A percentile compares a stretch with the other conserved stretches of the same genome.
phyloP scores from a whole-genome alignment of 1,284 basidiomycete genomes.

The Laetiporus sulphureus region DNA sequence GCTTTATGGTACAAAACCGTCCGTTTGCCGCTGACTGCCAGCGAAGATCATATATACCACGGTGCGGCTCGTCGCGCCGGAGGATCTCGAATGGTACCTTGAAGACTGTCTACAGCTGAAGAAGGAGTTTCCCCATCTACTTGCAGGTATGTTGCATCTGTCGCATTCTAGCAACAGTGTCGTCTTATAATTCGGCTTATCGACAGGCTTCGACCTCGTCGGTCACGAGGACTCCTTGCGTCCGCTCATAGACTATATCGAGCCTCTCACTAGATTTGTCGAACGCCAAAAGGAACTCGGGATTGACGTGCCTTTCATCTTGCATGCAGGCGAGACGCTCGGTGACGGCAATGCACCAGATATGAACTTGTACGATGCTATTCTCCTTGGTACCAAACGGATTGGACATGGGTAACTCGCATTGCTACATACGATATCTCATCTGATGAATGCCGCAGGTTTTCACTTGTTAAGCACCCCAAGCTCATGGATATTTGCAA shows the following conservation, averaged over 20 bases:
- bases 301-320: constrained; percentile 69
- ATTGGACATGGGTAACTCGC: constrained; percentile 67
- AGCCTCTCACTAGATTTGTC: constrained; percentile 55
- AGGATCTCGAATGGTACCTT: constrained; percentile 59
- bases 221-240: constrained; percentile 63
- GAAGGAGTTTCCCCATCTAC: constrained; percentile 67
- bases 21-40: too few relatives aligned
- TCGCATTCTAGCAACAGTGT: too few relatives aligned
- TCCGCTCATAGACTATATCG: constrained; percentile 61
- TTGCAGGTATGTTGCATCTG: constrained; percentile 50
- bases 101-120: constrained; percentile 72
- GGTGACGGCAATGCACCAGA: constrained; percentile 68
- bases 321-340: constrained; percentile 76
- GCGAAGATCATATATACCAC: constrained; percentile 74
- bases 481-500: constrained; percentile 60
- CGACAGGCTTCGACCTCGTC: constrained; percentile 78
- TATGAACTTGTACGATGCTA: constrained; percentile 72
- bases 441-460: constrained; percentile 31
- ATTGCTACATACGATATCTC: neutral
- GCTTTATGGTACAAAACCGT: too few relatives aligned
- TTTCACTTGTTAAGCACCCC: constrained; percentile 69
- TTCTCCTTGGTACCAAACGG: constrained; percentile 68
- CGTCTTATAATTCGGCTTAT: too few relatives aligned
- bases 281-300: constrained; percentile 48
- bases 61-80: constrained; percentile 46